Base-by-base conservation (phyloP, 2,329 filamentous ascomycete species). In the Neonectria ditissima region DNA sequence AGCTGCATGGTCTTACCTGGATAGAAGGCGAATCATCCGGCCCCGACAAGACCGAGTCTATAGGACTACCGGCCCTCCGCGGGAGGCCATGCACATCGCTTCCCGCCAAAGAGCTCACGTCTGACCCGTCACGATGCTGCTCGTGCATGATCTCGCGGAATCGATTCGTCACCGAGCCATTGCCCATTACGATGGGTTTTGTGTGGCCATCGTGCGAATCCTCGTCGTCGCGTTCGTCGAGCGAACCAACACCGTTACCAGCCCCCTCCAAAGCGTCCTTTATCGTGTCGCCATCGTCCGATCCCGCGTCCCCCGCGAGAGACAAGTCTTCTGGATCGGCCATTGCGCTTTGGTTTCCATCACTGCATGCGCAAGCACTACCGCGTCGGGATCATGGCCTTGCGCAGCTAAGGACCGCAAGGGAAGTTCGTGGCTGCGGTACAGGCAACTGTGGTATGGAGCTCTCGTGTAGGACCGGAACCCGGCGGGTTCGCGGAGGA, bases 1-100 rank as follows among this genome's bases (percentile, higher is more conserved):
- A 59, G 55, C 22, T 41, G 20, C 14, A 8, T n/a, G 13, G 26
- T 70, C 84, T 69, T 82, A 94, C 92, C 82, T 93, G 92, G 56
- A 95, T 77, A 18, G 95, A 97, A 24, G 92, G 92, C 9, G 92
- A 91, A 76, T 97, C 92, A 74, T 97, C 94, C 20, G 92, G 92
- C 26, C 89, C 90, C 5, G 93, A 97, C 61, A 87, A 77, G 28
- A 89, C 77, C 14, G 91, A 94, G 68, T 86, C 89, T 54, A 87
- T 84, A 8, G 91, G 91, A 73, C 92, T 97, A 47, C 86, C 88
- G 41, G 84, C 82, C 71, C 87, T 84, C 65, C 81, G 80, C 39
- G 86, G 84, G 26, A 84, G 70, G 51, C 81, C 83, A 69, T 86
- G 85, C n/a, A 81, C 66, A 39, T 75, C 77, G 63, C 73, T 76